A percentile compares a stretch with the other conserved stretches of the same genome.
Conservation (phyloP, 78 protist genomes). For the Dictyostelium discoideum region DNA sequence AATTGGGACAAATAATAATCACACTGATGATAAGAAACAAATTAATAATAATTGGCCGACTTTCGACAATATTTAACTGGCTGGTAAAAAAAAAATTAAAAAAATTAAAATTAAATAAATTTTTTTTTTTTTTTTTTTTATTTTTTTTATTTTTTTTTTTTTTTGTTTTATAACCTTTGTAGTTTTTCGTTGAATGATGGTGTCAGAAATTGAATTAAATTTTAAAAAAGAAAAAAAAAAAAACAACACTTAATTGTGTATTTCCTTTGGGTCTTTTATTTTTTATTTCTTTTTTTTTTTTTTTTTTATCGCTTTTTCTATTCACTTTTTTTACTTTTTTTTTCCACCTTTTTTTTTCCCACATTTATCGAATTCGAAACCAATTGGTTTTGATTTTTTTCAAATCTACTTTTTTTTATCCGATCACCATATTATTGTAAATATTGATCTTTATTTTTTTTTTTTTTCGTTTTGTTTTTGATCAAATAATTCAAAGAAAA, state of each 20-base stretch:
- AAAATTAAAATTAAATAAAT: neutral
- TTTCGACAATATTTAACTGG: neutral
- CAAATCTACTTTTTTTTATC: neutral
- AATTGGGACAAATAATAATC: neutral
- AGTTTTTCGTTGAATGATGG: neutral
- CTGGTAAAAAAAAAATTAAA: neutral
- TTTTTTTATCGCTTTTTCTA: too few relatives aligned
- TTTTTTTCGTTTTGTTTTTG: too few relatives aligned
- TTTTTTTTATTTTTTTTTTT: too few relatives aligned
- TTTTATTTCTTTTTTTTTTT: too few relatives aligned
- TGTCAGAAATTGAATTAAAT: neutral
- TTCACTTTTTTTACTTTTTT: too few relatives aligned
- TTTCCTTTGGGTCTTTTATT: too few relatives aligned
- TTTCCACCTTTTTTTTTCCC: too few relatives aligned
- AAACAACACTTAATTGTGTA: neutral
- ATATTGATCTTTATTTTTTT: too few relatives aligned
- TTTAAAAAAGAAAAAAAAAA: too few relatives aligned
- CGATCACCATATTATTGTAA: neutral
- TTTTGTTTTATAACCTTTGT: neutral
- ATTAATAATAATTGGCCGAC: neutral
- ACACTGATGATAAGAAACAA: neutral
- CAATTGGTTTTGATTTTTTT: neutral
- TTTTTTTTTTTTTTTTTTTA: neutral
- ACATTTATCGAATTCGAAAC: too few relatives aligned
- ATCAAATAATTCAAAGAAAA: neutral